Conservation (phyloP, 148 eudicot species). For the Linanthus parryae region DNA sequence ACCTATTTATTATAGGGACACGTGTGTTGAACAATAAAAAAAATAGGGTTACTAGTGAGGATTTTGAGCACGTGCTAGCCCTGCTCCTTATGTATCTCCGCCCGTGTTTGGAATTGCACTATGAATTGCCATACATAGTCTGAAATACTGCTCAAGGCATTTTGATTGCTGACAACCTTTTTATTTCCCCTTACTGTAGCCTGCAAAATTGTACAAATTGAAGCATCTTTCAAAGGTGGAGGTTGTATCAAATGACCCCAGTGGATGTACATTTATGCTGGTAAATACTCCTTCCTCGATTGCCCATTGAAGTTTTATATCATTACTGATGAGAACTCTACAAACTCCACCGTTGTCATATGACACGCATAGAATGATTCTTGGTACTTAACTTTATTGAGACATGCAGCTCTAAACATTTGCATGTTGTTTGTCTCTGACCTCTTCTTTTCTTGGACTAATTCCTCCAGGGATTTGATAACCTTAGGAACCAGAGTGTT, state of each 20-base stretch:
- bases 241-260: conserved; percentile 80
- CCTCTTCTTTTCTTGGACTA: conserved; percentile 4
- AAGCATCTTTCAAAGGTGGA: conserved; percentile 93
- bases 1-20: not conserved
- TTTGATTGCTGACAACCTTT: not conserved
- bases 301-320: too few relatives aligned
- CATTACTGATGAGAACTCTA: too few relatives aligned
- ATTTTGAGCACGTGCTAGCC: not conserved
- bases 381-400: too few relatives aligned
- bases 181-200: conserved; percentile 27
- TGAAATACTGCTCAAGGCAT: not conserved
- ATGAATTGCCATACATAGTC: not conserved
- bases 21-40: not conserved
- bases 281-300: too few relatives aligned
- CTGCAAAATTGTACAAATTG: conserved; percentile 84
- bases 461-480: conserved; percentile 78
- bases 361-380: too few relatives aligned
- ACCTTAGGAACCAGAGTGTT: conserved; percentile 91
- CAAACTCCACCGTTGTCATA: too few relatives aligned
- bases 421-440: not conserved
- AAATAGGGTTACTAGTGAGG: not conserved
- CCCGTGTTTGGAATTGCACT: not conserved
- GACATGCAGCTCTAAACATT: too few relatives aligned
- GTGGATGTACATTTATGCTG: conserved; percentile 87
- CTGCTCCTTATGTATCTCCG: not conserved